Base-by-base conservation (phyloP, 345 rosid species). In the Sisymbrium irio region DNA sequence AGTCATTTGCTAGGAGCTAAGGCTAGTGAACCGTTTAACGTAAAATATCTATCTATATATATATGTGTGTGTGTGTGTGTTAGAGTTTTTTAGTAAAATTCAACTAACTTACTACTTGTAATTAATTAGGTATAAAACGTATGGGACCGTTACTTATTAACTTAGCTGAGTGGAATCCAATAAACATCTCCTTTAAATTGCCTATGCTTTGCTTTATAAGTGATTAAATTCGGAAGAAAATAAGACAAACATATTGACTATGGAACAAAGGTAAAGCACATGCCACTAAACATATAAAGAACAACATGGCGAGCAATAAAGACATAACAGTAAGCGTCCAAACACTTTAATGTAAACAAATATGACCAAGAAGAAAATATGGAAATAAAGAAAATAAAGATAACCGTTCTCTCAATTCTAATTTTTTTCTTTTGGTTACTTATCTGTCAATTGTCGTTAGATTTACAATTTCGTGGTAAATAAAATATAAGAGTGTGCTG, bases 241-340 rank as follows among this genome's bases (percentile, higher is more conserved):
- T 53, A 75, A 76, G 50, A 76, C 42, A 69, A 76, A 35, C 50
- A 14, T 51, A 54, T 69, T 53, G 59, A 53, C 70, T 54, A 61
- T 69, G 69, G 75, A 76, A 69, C 69, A 69, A 69, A 68, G 69
- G 74, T 61, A 76, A 76, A 69, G 75, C 79, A 62, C 41, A 76
- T 61, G 62, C 58, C 70, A 76, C 75, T 76, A 22, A 22, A 69
- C 59, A 44, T 61, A 76, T 61, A 69, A 69, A 68, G 50, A 69
- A 76, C 70, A 69, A 76, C 57, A 62, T 68, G 71, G 59, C 25
- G 57, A 61, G 50, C 68, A 54, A 69, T 54, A 76, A 76, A 76
- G 79, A 69, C 79, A 68, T 41, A 53, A 10, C 70, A 69, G 69
- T 55, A 69, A 68, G 36, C 44, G 65, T 69, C 79, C 79, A 69